These are phyloP conservation scores for Picea abies DNA, from an alignment of 83 land plant species.

Conservation along the genomic window DNA sequence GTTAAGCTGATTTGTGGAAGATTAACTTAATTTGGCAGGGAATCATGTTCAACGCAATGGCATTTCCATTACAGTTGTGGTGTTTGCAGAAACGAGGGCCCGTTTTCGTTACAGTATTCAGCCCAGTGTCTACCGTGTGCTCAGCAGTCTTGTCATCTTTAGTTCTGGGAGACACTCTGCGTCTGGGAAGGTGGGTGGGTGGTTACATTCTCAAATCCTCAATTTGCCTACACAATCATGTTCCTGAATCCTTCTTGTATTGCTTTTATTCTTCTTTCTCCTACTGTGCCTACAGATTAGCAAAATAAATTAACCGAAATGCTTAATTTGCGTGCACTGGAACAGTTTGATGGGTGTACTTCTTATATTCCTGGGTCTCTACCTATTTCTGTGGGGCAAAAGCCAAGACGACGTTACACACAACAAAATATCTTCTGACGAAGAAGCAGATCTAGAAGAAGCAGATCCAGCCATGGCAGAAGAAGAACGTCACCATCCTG, in stretches of 20 bases:
- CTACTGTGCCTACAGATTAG: background rate
- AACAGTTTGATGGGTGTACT: constrained; percentile 59
- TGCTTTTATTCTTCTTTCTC: background rate
- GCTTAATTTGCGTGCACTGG: background rate
- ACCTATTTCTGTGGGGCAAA: constrained; percentile 70
- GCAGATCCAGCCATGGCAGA: background rate
- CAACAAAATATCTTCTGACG: background rate
- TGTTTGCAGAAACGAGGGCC: too few relatives aligned
- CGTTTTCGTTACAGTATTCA: too few relatives aligned
- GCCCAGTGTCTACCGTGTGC: constrained; percentile 22
- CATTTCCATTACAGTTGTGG: constrained; percentile 19
- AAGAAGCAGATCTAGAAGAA: background rate
- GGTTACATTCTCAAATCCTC: background rate
- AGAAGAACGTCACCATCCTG: background rate
- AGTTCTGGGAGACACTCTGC: constrained; percentile 32
- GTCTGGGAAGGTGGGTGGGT: constrained; percentile 38
- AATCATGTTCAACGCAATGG: constrained; percentile 29
- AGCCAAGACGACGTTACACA: constrained; percentile 31
- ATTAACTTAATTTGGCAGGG: constrained; percentile 23
- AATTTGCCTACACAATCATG: background rate
- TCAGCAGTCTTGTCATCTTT: constrained; percentile 40
- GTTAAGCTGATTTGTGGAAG: background rate
- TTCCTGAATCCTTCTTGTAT: background rate
- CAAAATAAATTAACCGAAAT: background rate
- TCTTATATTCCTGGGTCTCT: constrained; percentile 63